Conservation (phyloP, 108 stramenopile genomes). For the Poteriospumella lacustris region DNA sequence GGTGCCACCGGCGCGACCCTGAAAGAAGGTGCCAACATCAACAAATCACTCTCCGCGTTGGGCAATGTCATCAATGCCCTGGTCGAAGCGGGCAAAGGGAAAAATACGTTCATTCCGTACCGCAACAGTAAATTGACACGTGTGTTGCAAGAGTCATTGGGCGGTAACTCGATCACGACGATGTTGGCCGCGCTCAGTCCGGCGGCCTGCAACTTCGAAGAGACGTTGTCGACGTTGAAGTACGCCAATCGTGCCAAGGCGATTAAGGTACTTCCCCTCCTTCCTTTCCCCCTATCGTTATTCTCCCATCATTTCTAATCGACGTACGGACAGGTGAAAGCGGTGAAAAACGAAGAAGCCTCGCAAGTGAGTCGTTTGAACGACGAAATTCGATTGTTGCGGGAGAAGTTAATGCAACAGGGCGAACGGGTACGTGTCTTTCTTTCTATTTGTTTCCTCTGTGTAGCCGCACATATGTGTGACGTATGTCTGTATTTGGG, state of each 20-base stretch:
- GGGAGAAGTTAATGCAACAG: slow-evolving; percentile 24
- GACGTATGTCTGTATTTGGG: too few species aligned
- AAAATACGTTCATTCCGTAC: slow-evolving; percentile 24
- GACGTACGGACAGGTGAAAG: neutral
- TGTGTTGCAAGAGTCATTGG: slow-evolving; percentile 19
- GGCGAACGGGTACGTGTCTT: too few species aligned
- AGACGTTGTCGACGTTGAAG: slow-evolving; percentile 19
- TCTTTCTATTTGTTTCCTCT: too few species aligned
- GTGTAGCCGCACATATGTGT: too few species aligned
- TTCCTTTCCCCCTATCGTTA: neutral
- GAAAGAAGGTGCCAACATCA: slow-evolving; percentile 82
- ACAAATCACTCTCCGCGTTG: slow-evolving; percentile 65
- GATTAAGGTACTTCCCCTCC: slow-evolving; percentile 10
- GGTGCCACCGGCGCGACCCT: slow-evolving; percentile 61
- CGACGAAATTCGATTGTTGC: slow-evolving; percentile 23
- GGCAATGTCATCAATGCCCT: slow-evolving; percentile 55
- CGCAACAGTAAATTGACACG: slow-evolving; percentile 21
- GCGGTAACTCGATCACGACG: slow-evolving; percentile 21
- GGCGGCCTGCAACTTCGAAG: slow-evolving; percentile 24
- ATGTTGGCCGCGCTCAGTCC: slow-evolving; percentile 24
- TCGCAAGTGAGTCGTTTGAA: slow-evolving; percentile 10
- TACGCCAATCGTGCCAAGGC: slow-evolving; percentile 26
- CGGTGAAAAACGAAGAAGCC: slow-evolving; percentile 27
- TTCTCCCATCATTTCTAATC: neutral
- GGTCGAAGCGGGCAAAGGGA: slow-evolving; percentile 5